Evolutionary conservation across 805 yeast species (phyloP), one percentile per base, ranked within the genome.

Genomic region (Blastobotrys chiropterorum): DNA sequence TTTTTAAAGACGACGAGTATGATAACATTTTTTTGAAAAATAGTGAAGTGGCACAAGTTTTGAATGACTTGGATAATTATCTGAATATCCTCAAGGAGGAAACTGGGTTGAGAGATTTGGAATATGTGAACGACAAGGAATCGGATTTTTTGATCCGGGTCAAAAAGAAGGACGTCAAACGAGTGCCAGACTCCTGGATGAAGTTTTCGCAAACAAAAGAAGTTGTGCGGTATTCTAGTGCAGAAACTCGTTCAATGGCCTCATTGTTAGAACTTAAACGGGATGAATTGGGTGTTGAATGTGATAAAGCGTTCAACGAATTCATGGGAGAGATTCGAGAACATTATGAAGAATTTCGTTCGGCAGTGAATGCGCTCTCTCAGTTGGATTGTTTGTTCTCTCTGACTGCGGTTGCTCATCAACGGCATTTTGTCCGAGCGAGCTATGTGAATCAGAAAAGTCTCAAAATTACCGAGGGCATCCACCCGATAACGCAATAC

Each of bases 101-200:
- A 26, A 26, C 34, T 11, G 34, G 34, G 0, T 65, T 87, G 26
- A 76, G 75, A 26, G 71, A 87, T 26, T 86, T 85, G 49, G 70
- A 75, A 17, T 89, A 72, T 59, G 71, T 73, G 22, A 75, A 82
- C 13, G 81, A 78, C 50, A 42, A 17, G 8, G 51, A 48, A 13
- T 40, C 16, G 21, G 20, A 26, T 6, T 48, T 83, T 61, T 69
- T 90, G 46, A 75, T 94, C 19, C 97, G 90, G 60, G 82, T 92
- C 0, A 71, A 88, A 44, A 82, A 82, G 55, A 67, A 77, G 11
- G 78, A 78, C 44, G 72, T 77, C 1, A 78, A 77, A 43, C 66
- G 69, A 1, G 67, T 90, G 1, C 98, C 98, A 0, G 59, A 70
- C 1, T 81, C 79, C 48, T 92, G 97, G 96, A 68, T 84, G 11